Evolutionary conservation across 140 eudicot species (phyloP), one percentile per base, ranked within the genome.

Genomic region (Ambrosia hybrid): DNA sequence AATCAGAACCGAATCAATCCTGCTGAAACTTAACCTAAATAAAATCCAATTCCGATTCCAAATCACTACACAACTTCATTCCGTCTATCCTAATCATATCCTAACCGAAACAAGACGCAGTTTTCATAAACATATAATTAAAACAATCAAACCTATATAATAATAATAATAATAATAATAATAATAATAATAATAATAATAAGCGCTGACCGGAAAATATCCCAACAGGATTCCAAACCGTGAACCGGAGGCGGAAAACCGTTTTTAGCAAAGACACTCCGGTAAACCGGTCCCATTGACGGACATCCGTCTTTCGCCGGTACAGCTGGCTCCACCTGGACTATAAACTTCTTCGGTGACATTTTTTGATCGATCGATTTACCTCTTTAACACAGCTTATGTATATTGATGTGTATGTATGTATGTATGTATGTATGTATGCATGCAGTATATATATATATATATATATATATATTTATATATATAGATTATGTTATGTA

Each of bases 211-310:
- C 95, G 90, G 72, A 91, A 91, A 71, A 91, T 75, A 61, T 91
- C 97, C 97, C 97, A 91, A 49, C 97, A 91, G 6, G 89, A 80
- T 1, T 84, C 88, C 12, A 89, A 17, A 1, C 96, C 95, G 0
- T 64, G 57, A 81, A 85, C 56, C 51, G 86, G 91, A 39, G 80
- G 46, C 1, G 97, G 96, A 70, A 86, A 83, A 0, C 97, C 97
- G 65, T 89, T 87, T 78, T 86, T 86, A 15, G 96, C 97, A 65
- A 75, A 84, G 41, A 70, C 38, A 51, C 91, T 88, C 0, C 97
- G 89, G 66, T 91, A 91, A 3, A 85, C 97, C n/a, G 96, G 97
- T 4, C 97, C 97, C 67, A 74, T 70, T 8, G 97, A 86, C 46
- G 96, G 96, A 72, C 57, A 75, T 34, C 89, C 97, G 53, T 86